Evolutionary conservation across 768 basidiomycete species (phyloP).

Genomic region (Russula sp.): DNA sequence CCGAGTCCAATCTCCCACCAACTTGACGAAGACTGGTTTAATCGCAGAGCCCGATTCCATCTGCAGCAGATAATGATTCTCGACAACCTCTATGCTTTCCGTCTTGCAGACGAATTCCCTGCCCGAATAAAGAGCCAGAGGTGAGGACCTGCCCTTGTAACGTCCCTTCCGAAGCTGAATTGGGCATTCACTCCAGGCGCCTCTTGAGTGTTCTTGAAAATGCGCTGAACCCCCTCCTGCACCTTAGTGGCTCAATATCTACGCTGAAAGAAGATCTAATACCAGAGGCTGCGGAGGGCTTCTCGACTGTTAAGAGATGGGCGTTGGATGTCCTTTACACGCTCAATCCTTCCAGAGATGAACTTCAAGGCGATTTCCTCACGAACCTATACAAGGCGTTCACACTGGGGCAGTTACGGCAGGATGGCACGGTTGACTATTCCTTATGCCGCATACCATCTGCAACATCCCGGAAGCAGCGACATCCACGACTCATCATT

Average conservation of each 20-base stretch:
- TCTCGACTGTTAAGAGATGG: conserved; percentile 43
- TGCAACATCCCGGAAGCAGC: not conserved
- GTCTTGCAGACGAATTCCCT: not conserved
- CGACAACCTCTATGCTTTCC: conserved; percentile 28
- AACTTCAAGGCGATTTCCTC: conserved; percentile 31
- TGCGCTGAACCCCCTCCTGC: conserved; percentile 42
- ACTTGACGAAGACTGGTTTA: conserved; percentile 34
- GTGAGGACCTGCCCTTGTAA: not conserved
- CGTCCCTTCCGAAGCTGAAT: not conserved
- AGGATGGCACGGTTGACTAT: not conserved
- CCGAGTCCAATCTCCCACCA: conserved; percentile 36
- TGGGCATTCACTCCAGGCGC: not conserved
- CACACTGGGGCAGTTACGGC: conserved; percentile 28
- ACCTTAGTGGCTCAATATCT: conserved; percentile 41
- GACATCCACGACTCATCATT: conserved; percentile 4
- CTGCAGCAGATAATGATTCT: conserved; percentile 47
- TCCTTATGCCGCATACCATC: conserved; percentile 5
- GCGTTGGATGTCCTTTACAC: conserved; percentile 36
- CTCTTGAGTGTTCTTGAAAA: conserved; percentile 36
- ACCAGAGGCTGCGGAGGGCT: conserved; percentile 35
- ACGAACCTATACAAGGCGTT: conserved; percentile 36
- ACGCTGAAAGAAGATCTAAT: conserved; percentile 34
- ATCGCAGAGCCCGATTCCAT: conserved; percentile 39
- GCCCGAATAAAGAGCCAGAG: conserved; percentile 1
- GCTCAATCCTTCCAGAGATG: conserved; percentile 26